Percentiles rank a stretch among this genome's conserved stretches.
These are phyloP conservation scores for Serpula lacrymans DNA, from an alignment of 768 basidiomycete genomes.

Conservation along the genomic window DNA sequence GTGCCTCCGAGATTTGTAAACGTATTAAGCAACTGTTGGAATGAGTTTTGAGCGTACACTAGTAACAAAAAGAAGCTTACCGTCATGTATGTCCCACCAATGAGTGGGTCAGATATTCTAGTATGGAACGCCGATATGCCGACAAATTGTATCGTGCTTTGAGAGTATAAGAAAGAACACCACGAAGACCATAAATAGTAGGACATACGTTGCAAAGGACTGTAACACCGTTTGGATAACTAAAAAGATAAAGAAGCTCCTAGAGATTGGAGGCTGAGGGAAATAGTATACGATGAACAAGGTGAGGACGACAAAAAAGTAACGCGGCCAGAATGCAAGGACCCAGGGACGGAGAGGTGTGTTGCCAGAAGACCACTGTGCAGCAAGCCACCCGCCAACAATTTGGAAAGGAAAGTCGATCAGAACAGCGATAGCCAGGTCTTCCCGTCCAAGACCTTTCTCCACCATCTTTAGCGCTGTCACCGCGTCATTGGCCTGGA, in stretches of 20 bases:
- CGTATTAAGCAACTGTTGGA: slow-evolving; percentile 80
- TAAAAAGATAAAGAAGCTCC: slow-evolving; percentile 76
- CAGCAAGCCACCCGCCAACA: slow-evolving; percentile 89
- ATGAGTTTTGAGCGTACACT: slow-evolving; percentile 8
- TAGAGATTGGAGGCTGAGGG: slow-evolving; percentile 70
- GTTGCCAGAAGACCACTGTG: slow-evolving; percentile 83
- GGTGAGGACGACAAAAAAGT: slow-evolving; percentile 67
- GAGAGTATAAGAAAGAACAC: neutral
- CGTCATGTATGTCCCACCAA: slow-evolving; percentile 99
- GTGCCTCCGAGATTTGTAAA: slow-evolving; percentile 97
- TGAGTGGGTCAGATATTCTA: slow-evolving; percentile 90
- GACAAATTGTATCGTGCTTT: slow-evolving; percentile 96
- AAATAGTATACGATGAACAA: slow-evolving; percentile 82
- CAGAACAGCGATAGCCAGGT: slow-evolving; percentile 90
- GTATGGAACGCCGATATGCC: slow-evolving; percentile 99
- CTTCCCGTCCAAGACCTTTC: slow-evolving; percentile 93
- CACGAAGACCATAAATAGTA: neutral
- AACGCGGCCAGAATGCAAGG: slow-evolving; percentile 84
- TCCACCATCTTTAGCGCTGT: slow-evolving; percentile 94
- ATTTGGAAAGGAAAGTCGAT: slow-evolving; percentile 99
- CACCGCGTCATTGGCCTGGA: slow-evolving; percentile 89
- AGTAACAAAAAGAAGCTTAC: slow-evolving; percentile 35
- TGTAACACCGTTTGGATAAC: slow-evolving; percentile 79
- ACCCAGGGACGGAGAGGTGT: slow-evolving; percentile 85
- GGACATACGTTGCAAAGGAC: slow-evolving; percentile 78